These are phyloP conservation scores for Eucalyptus cloeziana DNA, from an alignment of 345 rosid species.

Conservation along the genomic window DNA sequence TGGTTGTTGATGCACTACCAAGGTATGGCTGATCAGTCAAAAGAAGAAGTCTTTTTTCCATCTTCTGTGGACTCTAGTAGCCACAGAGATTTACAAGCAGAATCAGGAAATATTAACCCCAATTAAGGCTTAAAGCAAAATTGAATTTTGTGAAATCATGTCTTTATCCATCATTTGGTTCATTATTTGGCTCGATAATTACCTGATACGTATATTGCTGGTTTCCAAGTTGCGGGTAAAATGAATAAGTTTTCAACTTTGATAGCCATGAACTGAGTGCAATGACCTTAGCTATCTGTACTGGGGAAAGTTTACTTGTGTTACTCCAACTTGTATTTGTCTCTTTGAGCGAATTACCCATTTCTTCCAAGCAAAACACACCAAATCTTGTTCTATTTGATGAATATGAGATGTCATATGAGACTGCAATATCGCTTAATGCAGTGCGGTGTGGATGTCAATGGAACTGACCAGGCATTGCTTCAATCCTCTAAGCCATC, in stretches of 20 bases:
- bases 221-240: not conserved
- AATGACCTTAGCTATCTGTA: not conserved
- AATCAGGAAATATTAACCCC: too few species aligned
- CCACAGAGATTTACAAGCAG: too few species aligned
- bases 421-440: not conserved
- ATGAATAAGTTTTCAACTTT: not conserved
- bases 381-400: not conserved
- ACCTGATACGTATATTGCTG: not conserved
- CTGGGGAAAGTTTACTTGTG: not conserved
- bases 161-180: too few species aligned
- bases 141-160: too few species aligned
- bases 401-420: not conserved
- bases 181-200: too few species aligned
- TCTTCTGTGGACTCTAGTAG: too few species aligned
- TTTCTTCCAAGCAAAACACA: not conserved
- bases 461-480: slow-evolving; percentile 26
- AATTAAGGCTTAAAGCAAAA: too few species aligned
- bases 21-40: too few species aligned
- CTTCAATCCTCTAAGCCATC: slow-evolving; percentile 45
- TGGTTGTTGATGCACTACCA: too few species aligned
- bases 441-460: slow-evolving; percentile 34
- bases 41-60: too few species aligned
- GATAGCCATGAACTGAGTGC: not conserved
- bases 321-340: not conserved
- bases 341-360: not conserved